Conservation (phyloP, 495 filamentous ascomycete species). For the Penicillium maclennaniae region DNA sequence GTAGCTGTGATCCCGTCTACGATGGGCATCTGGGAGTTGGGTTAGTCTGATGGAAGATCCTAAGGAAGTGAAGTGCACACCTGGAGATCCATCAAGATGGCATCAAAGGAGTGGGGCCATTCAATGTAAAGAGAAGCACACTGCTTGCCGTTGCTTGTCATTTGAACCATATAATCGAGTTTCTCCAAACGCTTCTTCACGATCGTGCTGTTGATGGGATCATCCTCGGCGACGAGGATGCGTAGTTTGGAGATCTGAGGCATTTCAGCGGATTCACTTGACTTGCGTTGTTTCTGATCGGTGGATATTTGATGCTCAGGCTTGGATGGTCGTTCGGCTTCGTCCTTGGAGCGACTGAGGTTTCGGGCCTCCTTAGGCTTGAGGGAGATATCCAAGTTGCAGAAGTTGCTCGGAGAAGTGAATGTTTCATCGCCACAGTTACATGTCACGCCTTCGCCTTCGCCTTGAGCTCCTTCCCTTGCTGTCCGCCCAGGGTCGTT, state of each 20-base stretch:
- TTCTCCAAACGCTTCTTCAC: slow-evolving; percentile 77
- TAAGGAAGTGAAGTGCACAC: slow-evolving; percentile 36
- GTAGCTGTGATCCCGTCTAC: slow-evolving; percentile 78
- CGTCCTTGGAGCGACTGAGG: slow-evolving; percentile 2
- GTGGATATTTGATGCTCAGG: background rate
- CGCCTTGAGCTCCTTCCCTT: background rate
- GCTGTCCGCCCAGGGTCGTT: background rate
- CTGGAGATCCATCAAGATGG: slow-evolving; percentile 95
- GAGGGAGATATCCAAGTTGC: slow-evolving; percentile 14
- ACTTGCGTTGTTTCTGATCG: background rate
- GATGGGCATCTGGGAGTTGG: slow-evolving; percentile 72
- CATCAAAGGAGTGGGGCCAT: slow-evolving; percentile 58
- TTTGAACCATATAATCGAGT: slow-evolving; percentile 62
- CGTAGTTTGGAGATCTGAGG: slow-evolving; percentile 36
- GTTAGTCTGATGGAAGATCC: background rate
- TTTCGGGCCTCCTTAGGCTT: slow-evolving; percentile 14
- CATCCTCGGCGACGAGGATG: slow-evolving; percentile 81
- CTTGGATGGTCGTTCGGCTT: background rate
- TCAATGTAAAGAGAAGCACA: slow-evolving; percentile 66
- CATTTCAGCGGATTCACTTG: background rate
- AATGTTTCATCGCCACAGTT: slow-evolving; percentile 13
- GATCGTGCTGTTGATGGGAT: slow-evolving; percentile 83
- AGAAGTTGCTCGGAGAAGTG: slow-evolving; percentile 4
- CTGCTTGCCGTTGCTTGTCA: slow-evolving; percentile 80
- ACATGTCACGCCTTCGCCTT: slow-evolving; percentile 2